Base-by-base conservation (phyloP, 1,284 basidiomycete genomes). In the Cryptococcus sp. region DNA sequence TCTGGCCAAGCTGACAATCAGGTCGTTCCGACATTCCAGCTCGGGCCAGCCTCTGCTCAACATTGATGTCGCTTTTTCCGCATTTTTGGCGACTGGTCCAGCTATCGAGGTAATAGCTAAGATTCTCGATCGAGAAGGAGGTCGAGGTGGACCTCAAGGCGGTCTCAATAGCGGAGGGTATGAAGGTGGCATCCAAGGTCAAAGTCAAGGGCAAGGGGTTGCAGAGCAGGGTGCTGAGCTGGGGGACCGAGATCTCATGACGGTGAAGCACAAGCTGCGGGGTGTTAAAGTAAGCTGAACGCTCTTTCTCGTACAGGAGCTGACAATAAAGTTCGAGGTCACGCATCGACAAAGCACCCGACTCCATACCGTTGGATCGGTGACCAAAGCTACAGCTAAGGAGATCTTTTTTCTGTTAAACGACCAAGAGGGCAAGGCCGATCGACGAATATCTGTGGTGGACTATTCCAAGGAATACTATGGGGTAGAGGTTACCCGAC, bases 1-100 rank as follows among this genome's bases (percentile, higher is more conserved):
- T 19, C 7, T 35, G 14, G 22, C 11, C 9, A 26, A 25, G 6
- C 16, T 45, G 33, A 50, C 42, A 5, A 7, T 7, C 43, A 68
- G 65, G 50, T 69, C 67, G 0, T 66, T 68, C 60, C 63, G 69
- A 24, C 60, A 58, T 21, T 65, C 66, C 9, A 39, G 49, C 5
- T 51, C 51, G 25, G 59, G 57, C 5, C 28, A 56, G 21, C 63
- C 63, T 0, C 58, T 61, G 3, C 52, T 66, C 22, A 66, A 70
- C 36, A 56, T 73, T 37, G 70, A 74, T 57, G 65, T 64, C 10
- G 72, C 71, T 1, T 70, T 68, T 56, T 68, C 68, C 2, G 70
- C 72, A 2, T 70, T 74, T 50, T 52, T 71, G 43, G 52, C 62
- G 35, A 53, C 67, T 7, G 73, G 73, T 7, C 57, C 54, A 26